phyloP scores from a whole-genome alignment of 2,329 filamentous ascomycete species.

The Truncatella angustata region DNA sequence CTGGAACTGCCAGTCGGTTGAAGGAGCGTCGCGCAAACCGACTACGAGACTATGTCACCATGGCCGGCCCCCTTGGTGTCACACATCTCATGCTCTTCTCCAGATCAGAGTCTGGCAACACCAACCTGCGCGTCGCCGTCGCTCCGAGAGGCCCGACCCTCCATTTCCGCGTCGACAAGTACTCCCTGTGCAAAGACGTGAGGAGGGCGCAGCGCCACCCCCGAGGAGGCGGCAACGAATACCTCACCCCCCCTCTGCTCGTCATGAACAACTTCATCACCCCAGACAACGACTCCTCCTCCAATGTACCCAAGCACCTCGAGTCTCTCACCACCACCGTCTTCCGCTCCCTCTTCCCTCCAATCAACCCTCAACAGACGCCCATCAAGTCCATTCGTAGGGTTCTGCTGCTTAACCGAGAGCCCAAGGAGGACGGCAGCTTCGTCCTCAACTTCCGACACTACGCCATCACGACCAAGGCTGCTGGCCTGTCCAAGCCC shows the following conservation, averaged over 20 bases:
- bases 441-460: constrained; percentile 88
- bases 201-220: constrained; percentile 80
- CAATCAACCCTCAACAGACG: constrained; percentile 88
- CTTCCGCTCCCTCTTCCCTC: constrained; percentile 94
- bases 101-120: constrained; percentile 84
- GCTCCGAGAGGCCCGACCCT: constrained; percentile 90
- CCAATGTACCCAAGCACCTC: constrained; percentile 86
- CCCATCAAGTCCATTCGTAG: constrained; percentile 90
- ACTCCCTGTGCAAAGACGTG: constrained; percentile 91
- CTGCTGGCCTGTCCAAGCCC: constrained; percentile 79
- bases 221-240: constrained; percentile 79
- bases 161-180: constrained; percentile 91
- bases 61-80: constrained; percentile 92
- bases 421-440: constrained; percentile 62
- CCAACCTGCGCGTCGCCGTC: constrained; percentile 83
- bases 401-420: constrained; percentile 86
- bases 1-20: constrained; percentile 82
- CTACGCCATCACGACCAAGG: constrained; percentile 91
- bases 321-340: constrained; percentile 90
- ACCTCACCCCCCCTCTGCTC: constrained; percentile 78
- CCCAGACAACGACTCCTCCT: constrained; percentile 56
- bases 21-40: constrained; percentile 89
- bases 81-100: constrained; percentile 93
- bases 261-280: constrained; percentile 98
- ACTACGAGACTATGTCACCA: constrained; percentile 87